Percentiles rank a stretch among this genome's conserved stretches.
These are phyloP conservation scores for Rosa persica DNA, from an alignment of 306 rosid species.

Conservation along the genomic window DNA sequence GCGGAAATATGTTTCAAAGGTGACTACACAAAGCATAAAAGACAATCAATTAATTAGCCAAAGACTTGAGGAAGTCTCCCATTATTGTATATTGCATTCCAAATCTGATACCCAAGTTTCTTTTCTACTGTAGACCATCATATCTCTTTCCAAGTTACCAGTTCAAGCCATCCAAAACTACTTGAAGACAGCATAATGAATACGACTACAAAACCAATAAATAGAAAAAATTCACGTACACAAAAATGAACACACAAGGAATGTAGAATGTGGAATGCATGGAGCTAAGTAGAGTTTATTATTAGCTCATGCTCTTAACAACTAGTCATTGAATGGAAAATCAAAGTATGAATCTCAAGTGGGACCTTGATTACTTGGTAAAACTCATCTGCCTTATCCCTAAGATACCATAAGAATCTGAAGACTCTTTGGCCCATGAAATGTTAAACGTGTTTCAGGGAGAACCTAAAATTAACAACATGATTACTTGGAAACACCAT, in stretches of 20 bases:
- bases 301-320: no score
- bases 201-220: background rate
- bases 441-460: slow-evolving; percentile 74
- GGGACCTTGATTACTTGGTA: slow-evolving; percentile 51
- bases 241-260: background rate
- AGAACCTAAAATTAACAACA: slow-evolving; percentile 58
- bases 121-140: no score
- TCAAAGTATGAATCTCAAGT: background rate
- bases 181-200: background rate
- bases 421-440: slow-evolving; percentile 76
- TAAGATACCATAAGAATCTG: slow-evolving; percentile 61
- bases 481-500: slow-evolving; percentile 14
- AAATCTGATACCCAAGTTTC: no score
- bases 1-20: no score
- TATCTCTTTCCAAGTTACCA: background rate
- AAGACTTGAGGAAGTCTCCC: no score
- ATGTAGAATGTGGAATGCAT: background rate
- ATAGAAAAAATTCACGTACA: background rate
- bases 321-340: no score
- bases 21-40: no score
- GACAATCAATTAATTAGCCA: no score
- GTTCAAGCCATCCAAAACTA: background rate
- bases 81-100: no score
- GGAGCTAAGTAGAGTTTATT: background rate
- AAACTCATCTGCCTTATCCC: slow-evolving; percentile 75